Base-by-base conservation (phyloP, 2,329 filamentous ascomycete genomes). In the Zasmidium angulare region DNA sequence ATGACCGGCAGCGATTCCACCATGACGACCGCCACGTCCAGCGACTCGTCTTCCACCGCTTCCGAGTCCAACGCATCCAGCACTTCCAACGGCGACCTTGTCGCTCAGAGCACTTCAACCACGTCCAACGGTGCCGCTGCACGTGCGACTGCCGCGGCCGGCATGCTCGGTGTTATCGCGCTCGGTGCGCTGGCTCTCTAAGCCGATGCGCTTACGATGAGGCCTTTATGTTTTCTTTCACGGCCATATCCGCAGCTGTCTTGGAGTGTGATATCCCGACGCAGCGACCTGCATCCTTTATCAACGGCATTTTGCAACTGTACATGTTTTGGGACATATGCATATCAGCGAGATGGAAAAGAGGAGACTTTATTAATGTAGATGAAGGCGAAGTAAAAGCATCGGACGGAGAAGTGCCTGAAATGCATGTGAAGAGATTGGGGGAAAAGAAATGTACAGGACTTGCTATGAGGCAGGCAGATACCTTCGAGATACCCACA, bases 141-240 rank as follows among this genome's bases (percentile, higher is more conserved):
- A 52, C 66, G 66, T 50, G 63, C 64, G 3, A 66, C 68, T 50
- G 61, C 62, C 20, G 62, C 65, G 59, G 67, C 56, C 29, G 68
- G 67, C 22, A 56, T 70, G 51, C 57, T 70, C 46, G 68, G 68
- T 46, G 59, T 63, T 26, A 59, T 70, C 24, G 68, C 67, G 26
- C 63, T 70, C n/a, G 68, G 66, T 48, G 68, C 68, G 11, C 54
- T 70, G 14, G 68, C 66, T 21, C 56, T 70, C 21, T 70, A 64
- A 43, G 36, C 36, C 7, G 14, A 7, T 19, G n/a, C 6, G 36
- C 9, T 19, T n/a, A n/a, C n/a, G n/a, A n/a, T n/a, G n/a, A n/a
- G n/a, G n/a, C 36, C 36, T 19, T 17, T 43, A 7, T 4, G n/a
- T 17, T 36, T 43, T 43, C 36, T 19, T 43, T 43, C 36, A 43